These are phyloP conservation scores for Rhododendron molle DNA, from an alignment of 148 eudicot genomes.

Conservation along the genomic window DNA sequence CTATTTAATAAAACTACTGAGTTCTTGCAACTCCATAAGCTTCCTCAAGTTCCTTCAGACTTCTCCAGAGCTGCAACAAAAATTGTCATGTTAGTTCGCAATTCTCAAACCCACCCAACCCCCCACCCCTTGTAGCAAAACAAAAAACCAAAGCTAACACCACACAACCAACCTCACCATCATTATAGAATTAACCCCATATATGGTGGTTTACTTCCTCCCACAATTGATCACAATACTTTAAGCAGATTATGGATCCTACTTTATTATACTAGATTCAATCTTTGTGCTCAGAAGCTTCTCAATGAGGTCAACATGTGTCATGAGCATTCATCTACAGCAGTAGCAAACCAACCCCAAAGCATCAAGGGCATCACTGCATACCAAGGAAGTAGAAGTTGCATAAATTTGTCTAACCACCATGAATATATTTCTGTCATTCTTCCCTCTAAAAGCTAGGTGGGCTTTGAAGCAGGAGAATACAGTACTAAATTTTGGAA, in stretches of 20 bases:
- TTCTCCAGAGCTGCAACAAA: conserved; percentile 25
- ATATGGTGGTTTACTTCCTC: not conserved
- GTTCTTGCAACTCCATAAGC: conserved; percentile 3
- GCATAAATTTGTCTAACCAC: not conserved
- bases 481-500: not conserved
- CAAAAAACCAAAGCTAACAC: not conserved
- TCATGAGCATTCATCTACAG: conserved; percentile 96
- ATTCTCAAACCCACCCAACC: not conserved
- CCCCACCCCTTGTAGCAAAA: not conserved
- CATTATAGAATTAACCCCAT: not conserved
- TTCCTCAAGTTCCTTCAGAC: conserved; percentile 21
- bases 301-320: conserved; percentile 96
- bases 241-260: not conserved
- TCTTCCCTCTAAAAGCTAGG: not conserved
- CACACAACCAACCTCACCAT: not conserved
- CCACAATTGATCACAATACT: not conserved
- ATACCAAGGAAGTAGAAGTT: conserved; percentile 3
- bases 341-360: conserved; percentile 87
- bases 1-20: not conserved
- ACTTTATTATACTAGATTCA: not conserved
- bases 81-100: not conserved
- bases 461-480: not conserved
- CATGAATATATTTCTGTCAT: not conserved
- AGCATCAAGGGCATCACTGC: conserved; percentile 97
- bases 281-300: conserved; percentile 49